Percentiles rank a stretch among this genome's conserved stretches.
Evolutionary conservation across 2,329 filamentous ascomycete genomes (phyloP).

Genomic region (Rugonectria rugulosa): DNA sequence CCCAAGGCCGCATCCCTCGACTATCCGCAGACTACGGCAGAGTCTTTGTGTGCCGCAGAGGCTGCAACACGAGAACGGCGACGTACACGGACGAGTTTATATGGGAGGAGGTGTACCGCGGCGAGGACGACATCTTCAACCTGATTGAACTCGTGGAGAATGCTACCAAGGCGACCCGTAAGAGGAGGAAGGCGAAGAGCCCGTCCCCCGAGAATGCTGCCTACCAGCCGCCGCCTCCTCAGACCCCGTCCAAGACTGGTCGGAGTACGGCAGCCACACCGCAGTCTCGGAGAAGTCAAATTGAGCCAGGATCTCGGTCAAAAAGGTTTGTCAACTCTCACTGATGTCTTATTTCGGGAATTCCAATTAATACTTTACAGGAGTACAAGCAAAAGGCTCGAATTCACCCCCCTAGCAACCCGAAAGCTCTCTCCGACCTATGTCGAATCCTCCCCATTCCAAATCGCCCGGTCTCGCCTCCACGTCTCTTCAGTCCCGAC

Average conservation of each 20-base stretch:
- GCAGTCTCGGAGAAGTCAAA: slow-evolving; percentile 40
- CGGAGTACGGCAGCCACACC: slow-evolving; percentile 41
- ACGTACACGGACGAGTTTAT: slow-evolving; percentile 91
- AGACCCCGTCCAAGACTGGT: slow-evolving; percentile 48
- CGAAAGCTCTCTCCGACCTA: slow-evolving; percentile 79
- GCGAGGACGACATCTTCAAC: slow-evolving; percentile 67
- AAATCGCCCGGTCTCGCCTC: slow-evolving; percentile 84
- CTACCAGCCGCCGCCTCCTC: slow-evolving; percentile 45
- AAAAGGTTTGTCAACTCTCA: slow-evolving; percentile 37
- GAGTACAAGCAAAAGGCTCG: slow-evolving; percentile 71
- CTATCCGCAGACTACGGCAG: slow-evolving; percentile 80
- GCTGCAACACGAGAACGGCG: slow-evolving; percentile 86
- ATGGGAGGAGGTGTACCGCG: slow-evolving; percentile 86
- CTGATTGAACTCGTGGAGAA: slow-evolving; percentile 73
- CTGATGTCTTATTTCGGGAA: not conserved
- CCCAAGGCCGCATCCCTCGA: slow-evolving; percentile 76
- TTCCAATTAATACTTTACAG: slow-evolving; percentile 55
- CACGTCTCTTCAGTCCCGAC: slow-evolving; percentile 94
- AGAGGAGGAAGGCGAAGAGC: slow-evolving; percentile 41
- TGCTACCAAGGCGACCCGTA: slow-evolving; percentile 73
- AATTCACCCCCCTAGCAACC: slow-evolving; percentile 95
- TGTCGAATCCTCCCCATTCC: slow-evolving; percentile 85
- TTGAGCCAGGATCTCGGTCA: slow-evolving; percentile 43
- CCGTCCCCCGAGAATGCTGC: slow-evolving; percentile 42
- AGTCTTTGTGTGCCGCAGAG: slow-evolving; percentile 87